phyloP scores from a whole-genome alignment of 2,329 filamentous ascomycete species.

The Hymenoscyphus albidus region DNA sequence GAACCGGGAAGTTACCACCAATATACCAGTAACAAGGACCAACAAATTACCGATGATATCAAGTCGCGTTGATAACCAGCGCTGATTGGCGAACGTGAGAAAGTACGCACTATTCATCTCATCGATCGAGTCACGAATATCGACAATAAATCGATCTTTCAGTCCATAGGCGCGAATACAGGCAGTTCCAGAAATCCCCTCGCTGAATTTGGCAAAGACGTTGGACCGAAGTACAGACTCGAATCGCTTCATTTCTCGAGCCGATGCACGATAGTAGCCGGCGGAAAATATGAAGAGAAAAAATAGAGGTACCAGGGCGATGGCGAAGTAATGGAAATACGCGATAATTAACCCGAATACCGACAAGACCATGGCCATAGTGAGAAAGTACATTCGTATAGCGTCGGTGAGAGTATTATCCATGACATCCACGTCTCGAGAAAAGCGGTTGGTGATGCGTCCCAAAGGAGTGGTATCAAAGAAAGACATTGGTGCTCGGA shows the following conservation, averaged over 20 bases:
- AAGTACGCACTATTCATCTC: conserved; percentile 94
- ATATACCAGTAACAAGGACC: conserved; percentile 82
- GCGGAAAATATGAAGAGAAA: conserved; percentile 77
- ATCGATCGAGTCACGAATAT: conserved; percentile 72
- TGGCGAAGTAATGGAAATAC: conserved; percentile 79
- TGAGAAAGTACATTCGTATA: conserved; percentile 89
- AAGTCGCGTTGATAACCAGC: conserved; percentile 83
- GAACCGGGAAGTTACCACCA: conserved; percentile 90
- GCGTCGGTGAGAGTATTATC: conserved; percentile 87
- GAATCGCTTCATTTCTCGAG: conserved; percentile 90
- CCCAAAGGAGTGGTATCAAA: conserved; percentile 96
- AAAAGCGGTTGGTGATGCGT: conserved; percentile 94
- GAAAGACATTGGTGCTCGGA: conserved; percentile 78
- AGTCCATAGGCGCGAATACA: conserved; percentile 89
- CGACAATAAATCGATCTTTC: conserved; percentile 66
- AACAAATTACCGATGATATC: conserved; percentile 80
- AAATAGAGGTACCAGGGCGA: conserved; percentile 66
- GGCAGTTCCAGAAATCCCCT: conserved; percentile 78
- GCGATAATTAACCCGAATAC: conserved; percentile 89
- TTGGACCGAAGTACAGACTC: conserved; percentile 83
- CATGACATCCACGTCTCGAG: conserved; percentile 93
- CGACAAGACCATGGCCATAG: conserved; percentile 73
- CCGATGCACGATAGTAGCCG: conserved; percentile 84
- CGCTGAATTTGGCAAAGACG: conserved; percentile 88
- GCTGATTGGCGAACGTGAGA: conserved; percentile 90